Evolutionary conservation across 208 protist genomes (phyloP).

Genomic region (Herpetomonas samuelpessoai): DNA sequence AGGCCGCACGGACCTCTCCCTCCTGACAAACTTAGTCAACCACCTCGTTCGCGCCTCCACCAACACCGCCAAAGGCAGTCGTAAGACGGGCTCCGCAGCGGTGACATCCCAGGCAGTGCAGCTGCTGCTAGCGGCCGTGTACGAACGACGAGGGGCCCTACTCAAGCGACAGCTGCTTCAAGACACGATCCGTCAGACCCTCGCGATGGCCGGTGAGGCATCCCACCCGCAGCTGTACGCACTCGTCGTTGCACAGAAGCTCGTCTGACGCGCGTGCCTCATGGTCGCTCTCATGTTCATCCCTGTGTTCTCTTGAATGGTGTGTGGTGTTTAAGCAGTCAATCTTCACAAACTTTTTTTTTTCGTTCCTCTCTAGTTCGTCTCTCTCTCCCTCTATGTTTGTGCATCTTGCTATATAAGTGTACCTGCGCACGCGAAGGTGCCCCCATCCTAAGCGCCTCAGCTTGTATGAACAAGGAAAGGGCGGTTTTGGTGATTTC

Average conservation of each 20-base stretch:
- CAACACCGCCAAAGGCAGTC: slow-evolving; percentile 2
- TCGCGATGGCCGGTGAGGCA: slow-evolving; percentile 28
- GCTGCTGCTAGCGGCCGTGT: slow-evolving; percentile 42
- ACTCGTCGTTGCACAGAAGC: slow-evolving; percentile 24
- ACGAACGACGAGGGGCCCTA: slow-evolving; percentile 47
- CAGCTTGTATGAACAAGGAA: no score
- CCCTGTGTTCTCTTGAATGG: no score
- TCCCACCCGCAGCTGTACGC: slow-evolving; percentile 39
- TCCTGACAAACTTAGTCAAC: slow-evolving; percentile 12
- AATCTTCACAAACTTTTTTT: no score
- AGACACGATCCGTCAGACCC: slow-evolving; percentile 39
- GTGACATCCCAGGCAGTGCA: slow-evolving; percentile 29
- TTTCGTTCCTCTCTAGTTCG: no score
- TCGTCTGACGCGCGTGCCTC: slow-evolving; percentile 16
- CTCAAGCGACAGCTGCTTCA: slow-evolving; percentile 55
- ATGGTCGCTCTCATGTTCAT: no score
- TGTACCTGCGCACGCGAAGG: no score
- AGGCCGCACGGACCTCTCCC: slow-evolving; percentile 21
- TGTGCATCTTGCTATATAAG: no score
- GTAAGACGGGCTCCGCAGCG: slow-evolving; percentile 19
- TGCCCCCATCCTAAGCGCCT: no score
- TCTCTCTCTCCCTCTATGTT: no score
- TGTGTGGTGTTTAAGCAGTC: no score
- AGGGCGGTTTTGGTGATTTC: no score
- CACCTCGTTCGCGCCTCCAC: slow-evolving; percentile 22